Base-by-base conservation (phyloP, 805 yeast species). In the Zygoascus biomembranicola region DNA sequence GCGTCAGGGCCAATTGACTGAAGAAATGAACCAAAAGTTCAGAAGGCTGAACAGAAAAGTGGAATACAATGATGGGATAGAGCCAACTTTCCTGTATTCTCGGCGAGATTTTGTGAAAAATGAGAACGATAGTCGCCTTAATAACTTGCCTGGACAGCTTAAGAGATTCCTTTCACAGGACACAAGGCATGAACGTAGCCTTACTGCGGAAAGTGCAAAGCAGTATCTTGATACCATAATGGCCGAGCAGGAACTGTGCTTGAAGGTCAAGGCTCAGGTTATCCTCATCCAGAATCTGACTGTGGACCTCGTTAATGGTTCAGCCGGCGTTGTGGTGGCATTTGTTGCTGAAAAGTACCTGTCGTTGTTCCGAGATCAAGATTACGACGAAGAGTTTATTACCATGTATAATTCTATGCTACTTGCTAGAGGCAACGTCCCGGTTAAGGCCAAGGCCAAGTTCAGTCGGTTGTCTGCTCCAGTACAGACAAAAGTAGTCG, bases 191-290 rank as follows among this genome's bases (percentile, higher is more conserved):
- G 64, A 56, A 1, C 59, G 57, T 14, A 62, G 51, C 32, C 55
- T 43, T 63, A 60, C 32, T 45, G 52, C 9, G 55, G 60, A 35
- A 20, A 56, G 50, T 59, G 60, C 66, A 16, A 69, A 69, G 35
- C 63, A 58, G 39, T 68, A 81, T 50, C 85, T 84, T n/a, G 61
- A 68, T 3, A 76, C 78, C 43, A 71, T 88, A 28, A 82, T 89
- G 85, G 95, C 94, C 44, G 85, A 82, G 26, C 77, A 79, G 55
- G 64, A 58, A 5, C 64, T 94, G 14, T 77, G 74, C 6, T 71
- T 94, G 59, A 90, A 90, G 65, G 82, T 81, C 51, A 87, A 86
- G 41, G 95, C 97, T 0, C 98, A 94, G 68, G 97, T 94, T 1
- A 87, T 94, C 90, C 80, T 87, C 70, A 69, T 90, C 55, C 84